These are phyloP conservation scores for Vitis riparia DNA, from an alignment of 164 flowering plant species.

Conservation along the genomic window DNA sequence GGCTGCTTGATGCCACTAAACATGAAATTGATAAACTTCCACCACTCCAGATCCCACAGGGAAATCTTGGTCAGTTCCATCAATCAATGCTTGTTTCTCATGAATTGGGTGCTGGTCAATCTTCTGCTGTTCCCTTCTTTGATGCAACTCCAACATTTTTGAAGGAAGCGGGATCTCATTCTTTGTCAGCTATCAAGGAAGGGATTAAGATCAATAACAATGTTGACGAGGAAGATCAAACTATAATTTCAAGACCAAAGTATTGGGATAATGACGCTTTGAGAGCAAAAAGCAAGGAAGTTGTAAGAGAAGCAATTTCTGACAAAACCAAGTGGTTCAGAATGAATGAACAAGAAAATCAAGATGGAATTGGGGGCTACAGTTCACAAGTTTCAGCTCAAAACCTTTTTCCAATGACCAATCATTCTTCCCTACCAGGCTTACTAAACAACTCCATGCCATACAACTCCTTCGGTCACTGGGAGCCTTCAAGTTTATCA, in stretches of 20 bases:
- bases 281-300: constrained; percentile 19
- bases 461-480: constrained; percentile 19
- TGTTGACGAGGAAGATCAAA: background rate
- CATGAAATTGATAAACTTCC: constrained; percentile 49
- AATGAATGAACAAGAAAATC: constrained; percentile 7
- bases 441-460: constrained; percentile 17
- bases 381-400: constrained; percentile 27
- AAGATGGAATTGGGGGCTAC: constrained; percentile 13
- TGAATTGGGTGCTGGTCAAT: constrained; percentile 9
- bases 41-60: constrained; percentile 40
- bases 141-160: constrained; percentile 12
- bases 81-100: constrained; percentile 15
- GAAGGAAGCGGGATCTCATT: constrained; percentile 7
- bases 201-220: constrained; percentile 13
- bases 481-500: constrained; percentile 33
- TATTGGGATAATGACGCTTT: constrained; percentile 7
- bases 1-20: constrained; percentile 45
- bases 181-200: background rate
- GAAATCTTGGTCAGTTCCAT: constrained; percentile 34
- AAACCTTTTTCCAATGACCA: constrained; percentile 22
- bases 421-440: constrained; percentile 8
- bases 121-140: constrained; percentile 15
- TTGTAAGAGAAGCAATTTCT: constrained; percentile 8
- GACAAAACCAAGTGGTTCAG: constrained; percentile 23
- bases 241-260: background rate